phyloP scores from a whole-genome alignment of 148 eudicot genomes.

The Spergularia marina region DNA sequence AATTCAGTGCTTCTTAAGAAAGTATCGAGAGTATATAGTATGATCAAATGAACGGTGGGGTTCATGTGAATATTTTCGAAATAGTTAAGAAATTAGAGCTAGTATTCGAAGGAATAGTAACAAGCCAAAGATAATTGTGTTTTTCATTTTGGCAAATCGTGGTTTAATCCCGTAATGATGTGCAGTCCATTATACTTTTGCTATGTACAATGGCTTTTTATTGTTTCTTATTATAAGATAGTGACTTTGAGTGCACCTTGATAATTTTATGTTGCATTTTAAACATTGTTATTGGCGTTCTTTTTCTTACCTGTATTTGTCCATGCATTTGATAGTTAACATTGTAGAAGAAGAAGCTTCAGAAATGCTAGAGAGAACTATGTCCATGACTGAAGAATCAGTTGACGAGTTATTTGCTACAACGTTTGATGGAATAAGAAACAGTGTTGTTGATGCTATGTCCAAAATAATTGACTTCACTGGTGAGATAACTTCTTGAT shows the following conservation, averaged over 20 bases:
- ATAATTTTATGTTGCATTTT: conserved; percentile 3
- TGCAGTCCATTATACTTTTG: neutral
- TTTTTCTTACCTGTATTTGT: conserved; percentile 12
- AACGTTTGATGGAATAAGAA: conserved; percentile 71
- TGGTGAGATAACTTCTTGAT: conserved; percentile 42
- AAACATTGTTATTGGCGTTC: neutral
- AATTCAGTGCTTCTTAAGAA: no score
- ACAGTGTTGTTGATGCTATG: conserved; percentile 51
- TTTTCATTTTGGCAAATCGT: neutral
- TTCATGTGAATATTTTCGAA: no score
- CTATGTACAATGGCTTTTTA: neutral
- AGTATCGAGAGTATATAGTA: no score
- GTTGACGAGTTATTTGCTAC: conserved; percentile 83
- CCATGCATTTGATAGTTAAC: conserved; percentile 26
- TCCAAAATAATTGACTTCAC: conserved; percentile 53
- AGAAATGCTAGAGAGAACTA: conserved; percentile 42
- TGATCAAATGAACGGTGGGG: no score
- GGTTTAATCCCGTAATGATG: neutral
- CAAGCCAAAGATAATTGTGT: neutral
- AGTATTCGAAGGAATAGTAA: no score
- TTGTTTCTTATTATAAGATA: neutral
- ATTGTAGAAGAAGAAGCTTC: conserved; percentile 36
- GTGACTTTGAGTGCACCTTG: neutral
- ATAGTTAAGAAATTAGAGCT: no score
- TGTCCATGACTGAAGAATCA: conserved; percentile 48